Evolutionary conservation across 306 rosid genomes (phyloP), one percentile per base, ranked within the genome.

Genomic region (Vigna angularis): DNA sequence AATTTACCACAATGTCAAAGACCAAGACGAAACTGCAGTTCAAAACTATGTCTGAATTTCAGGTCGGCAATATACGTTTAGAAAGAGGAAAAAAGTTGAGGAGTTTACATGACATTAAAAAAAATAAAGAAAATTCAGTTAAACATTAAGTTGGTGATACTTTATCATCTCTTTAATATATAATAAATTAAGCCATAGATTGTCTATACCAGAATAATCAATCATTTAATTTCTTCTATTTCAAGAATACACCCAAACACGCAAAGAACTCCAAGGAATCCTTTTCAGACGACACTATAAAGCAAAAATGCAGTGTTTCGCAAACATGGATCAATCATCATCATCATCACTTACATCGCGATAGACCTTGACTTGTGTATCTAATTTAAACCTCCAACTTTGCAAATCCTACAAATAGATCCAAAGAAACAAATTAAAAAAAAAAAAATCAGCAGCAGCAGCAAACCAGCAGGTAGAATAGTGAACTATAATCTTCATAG

Each of bases 301-400:
- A 16, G 45, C 51, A 72, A 52, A 26, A 80, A 73, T 73, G 71
- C 48, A 38, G 58, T 34, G 18, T 22, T 72, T 53, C 18, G 44
- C 47, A 15, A 8, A 69, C 17, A 3, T 47, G 20, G 26, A 66
- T 51, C 9, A 59, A 40, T 12, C 26, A 38, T 20, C 22, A 20
- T 20, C 22, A 20, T 38, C 26, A 47, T 59, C 75, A 88, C 99
- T 91, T 84, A 93, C 99, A 72, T 93, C 89, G 4, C 93, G 90
- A 81, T 91, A 93, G 67, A 88, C 89, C 83, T 87, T 87, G 48
- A 96, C 98, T 85, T 96, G 99, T 3, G 91, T 85, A 76, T 96
- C 97, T 9, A 96, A 81, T 75, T 91, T 96, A 34, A 91, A 93
- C 82, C 98, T 90, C 99, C 99, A 96, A 69, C 79, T 79, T 82